Conservation (phyloP, 257 asterid species). For the Eucommia ulmoides region DNA sequence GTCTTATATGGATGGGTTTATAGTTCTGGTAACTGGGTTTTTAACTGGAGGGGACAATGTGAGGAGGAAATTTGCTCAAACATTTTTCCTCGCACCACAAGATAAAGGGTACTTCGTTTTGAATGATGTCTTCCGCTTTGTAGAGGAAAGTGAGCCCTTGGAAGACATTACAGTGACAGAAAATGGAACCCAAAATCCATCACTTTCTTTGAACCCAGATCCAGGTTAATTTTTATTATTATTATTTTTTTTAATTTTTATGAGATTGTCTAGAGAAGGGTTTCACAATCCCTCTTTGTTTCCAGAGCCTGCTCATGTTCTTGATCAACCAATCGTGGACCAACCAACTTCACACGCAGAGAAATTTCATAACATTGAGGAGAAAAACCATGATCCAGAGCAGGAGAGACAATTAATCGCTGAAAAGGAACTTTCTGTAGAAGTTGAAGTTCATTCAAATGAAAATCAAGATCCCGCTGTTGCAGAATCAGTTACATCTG, state of each 20-base stretch:
- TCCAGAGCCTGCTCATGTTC: slow-evolving; percentile 52
- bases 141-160: slow-evolving; percentile 42
- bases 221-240: slow-evolving; percentile 35
- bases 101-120: slow-evolving; percentile 77
- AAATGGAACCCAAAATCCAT: slow-evolving; percentile 27
- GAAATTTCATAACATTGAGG: slow-evolving; percentile 36
- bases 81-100: slow-evolving; percentile 93
- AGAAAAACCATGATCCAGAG: slow-evolving; percentile 24
- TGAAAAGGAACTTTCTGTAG: slow-evolving; percentile 32
- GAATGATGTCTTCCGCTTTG: slow-evolving; percentile 71
- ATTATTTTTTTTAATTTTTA: background rate
- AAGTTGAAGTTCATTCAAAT: slow-evolving; percentile 25
- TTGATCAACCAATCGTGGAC: slow-evolving; percentile 27
- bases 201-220: slow-evolving; percentile 24
- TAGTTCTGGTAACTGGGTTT: slow-evolving; percentile 82
- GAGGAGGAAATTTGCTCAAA: slow-evolving; percentile 59
- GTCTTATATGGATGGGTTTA: slow-evolving; percentile 59
- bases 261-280: background rate
- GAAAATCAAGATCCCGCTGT: slow-evolving; percentile 26
- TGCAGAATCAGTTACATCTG: slow-evolving; percentile 30
- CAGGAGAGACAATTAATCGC: slow-evolving; percentile 28
- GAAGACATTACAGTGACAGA: slow-evolving; percentile 14
- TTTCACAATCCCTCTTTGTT: slow-evolving; percentile 10
- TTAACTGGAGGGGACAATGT: slow-evolving; percentile 69
- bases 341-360: slow-evolving; percentile 26